Evolutionary conservation across 305 asterid species (phyloP), one percentile per base, ranked within the genome.

Genomic region (Stenogyne calaminthoides): DNA sequence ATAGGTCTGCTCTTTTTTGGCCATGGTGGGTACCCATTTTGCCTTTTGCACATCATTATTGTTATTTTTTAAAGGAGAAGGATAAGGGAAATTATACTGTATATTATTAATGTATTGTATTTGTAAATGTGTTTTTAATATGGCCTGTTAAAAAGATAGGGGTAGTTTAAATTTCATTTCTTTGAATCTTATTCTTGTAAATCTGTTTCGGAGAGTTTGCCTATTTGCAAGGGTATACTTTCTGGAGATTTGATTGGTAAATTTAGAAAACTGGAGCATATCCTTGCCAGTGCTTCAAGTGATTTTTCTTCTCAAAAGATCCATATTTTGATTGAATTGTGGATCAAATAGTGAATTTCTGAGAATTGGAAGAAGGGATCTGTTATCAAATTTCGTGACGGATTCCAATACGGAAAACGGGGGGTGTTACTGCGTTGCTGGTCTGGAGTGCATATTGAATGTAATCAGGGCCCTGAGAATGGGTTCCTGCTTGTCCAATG

Each of bases 401-500:
- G 92, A 84, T 77, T 70, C 82, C 29, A 78, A 27, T 36, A 79
- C 75, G 67, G 94, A 73, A 57, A 81, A 74, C 76, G 77, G 88
- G 74, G 83, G 86, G 73, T 64, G 78, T 69, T 81, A 82, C 78
- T 86, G 88, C 20, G 36, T 81, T 27, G 89, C 76, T 79, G 90
- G 84, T 82, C 94, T 91, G 90, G 96, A 89, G 89, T 91, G 96
- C 88, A 64, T 90, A 60, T 74, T 88, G 67, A 82, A 84, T 81
- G 49, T 89, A 71, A 78, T 89, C 80, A 83, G 97, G 96, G 92
- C 88, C 91, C 89, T 87, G 27, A 71, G 89, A 73, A 83, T 91
- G 96, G 96, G 96, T 77, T 87, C 96, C 94, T 89, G 97, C 88
- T 81, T 91, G 76, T 82, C 97, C 27, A 60, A 73, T 20, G 97